Percentiles rank a stretch among this genome's conserved stretches.
phyloP scores from a whole-genome alignment of 1,139 yeast genomes.

The Kodamaea alishanica region DNA sequence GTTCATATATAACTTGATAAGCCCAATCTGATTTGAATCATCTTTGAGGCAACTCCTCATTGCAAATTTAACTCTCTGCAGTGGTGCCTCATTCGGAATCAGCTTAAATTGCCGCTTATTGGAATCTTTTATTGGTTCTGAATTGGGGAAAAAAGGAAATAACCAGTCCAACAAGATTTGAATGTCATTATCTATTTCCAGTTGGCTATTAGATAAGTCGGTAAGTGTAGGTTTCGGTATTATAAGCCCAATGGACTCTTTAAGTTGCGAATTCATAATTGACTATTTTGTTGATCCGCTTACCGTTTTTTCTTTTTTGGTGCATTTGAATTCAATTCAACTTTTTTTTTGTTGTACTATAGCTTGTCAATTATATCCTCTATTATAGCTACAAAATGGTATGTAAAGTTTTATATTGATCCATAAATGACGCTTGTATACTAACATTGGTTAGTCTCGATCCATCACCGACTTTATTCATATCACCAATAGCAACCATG shows the following conservation, averaged over 20 bases:
- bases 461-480: constrained; percentile 18
- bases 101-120: constrained; percentile 8
- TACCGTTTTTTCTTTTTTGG: no score
- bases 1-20: constrained; percentile 34
- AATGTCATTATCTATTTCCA: constrained; percentile 43
- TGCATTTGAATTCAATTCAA: no score
- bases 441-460: no score
- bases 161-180: constrained; percentile 39
- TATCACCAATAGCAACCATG: constrained; percentile 27
- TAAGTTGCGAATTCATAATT: no score
- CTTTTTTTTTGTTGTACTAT: no score
- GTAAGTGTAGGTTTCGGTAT: constrained; percentile 20
- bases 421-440: background rate
- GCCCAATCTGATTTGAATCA: constrained; percentile 30
- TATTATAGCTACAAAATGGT: constrained; percentile 4
- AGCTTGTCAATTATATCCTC: no score
- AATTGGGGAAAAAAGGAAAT: constrained; percentile 27
- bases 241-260: background rate
- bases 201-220: constrained; percentile 20
- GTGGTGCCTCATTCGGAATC: constrained; percentile 22
- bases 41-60: constrained; percentile 38
- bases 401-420: constrained; percentile 2
- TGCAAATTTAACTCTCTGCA: constrained; percentile 37
- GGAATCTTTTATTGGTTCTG: background rate
- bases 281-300: no score